Base-by-base conservation (phyloP, 2,329 filamentous ascomycete genomes). In the Aulographum hederae region DNA sequence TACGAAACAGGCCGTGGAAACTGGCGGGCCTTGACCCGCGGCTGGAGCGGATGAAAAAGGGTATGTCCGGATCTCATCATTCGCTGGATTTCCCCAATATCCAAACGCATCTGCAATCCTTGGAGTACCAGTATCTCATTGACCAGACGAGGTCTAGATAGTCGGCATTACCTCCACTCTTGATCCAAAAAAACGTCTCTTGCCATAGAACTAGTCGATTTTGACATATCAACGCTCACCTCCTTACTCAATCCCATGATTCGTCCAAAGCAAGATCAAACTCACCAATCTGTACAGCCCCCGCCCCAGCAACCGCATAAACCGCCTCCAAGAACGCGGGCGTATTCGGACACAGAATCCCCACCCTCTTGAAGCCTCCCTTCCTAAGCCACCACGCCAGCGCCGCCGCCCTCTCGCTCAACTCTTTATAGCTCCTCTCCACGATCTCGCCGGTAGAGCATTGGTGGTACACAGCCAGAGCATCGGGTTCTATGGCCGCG, bases 241-340 rank as follows among this genome's bases (percentile, higher is more conserved):
- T 25, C 21, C n/a, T 25, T 8, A 25, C 8, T 25, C 21, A 8
- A 25, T 8, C 21, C n/a, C 21, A 25, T 25, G 21, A 25, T 25
- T 25, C 8, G 34, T n/a, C 12, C 15, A 17, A 21, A 19, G 13
- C n/a, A 27, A 8, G 6, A 26, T 5, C 13, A 21, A 25, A 37
- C 57, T 37, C 48, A 62, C 63, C 65, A 32, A 93, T 78, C 38
- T 84, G 72, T 16, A 91, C 69, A 5, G 65, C 79, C 1, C 82
- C 82, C 0, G 79, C 79, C 1, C 79, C 85, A 1, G 74, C 75
- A 42, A 94, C 77, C 2, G 79, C 89, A 47, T 81, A 98, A 38
- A 93, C 80, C 5, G 73, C 69, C 56, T 95, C 86, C 18, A 98
- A 62, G 45, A 95, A 95, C 0, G 85, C 85, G 0, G 89, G 89